phyloP scores from a whole-genome alignment of 192 early-diverging fungal genomes.

The Linnemannia exigua region DNA sequence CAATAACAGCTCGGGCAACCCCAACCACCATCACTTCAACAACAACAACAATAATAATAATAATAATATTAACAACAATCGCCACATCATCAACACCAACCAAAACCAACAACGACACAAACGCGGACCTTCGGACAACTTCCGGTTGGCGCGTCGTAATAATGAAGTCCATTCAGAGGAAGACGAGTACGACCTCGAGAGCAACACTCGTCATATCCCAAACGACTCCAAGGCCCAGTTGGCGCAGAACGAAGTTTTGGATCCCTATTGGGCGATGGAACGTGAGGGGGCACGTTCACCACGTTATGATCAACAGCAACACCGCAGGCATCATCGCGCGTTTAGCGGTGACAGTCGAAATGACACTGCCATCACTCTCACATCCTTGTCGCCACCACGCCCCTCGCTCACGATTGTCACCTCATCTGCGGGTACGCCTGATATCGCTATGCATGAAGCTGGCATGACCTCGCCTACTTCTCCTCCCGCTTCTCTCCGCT shows the following conservation, averaged over 20 bases:
- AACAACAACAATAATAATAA: too few species aligned
- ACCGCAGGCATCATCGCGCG: background rate
- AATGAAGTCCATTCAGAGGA: constrained; percentile 29
- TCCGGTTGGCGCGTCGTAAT: constrained; percentile 3
- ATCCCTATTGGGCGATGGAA: background rate
- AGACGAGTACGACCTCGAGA: background rate
- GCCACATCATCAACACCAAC: background rate
- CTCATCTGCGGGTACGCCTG: background rate
- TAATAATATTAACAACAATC: background rate
- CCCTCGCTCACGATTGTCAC: background rate
- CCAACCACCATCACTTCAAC: background rate
- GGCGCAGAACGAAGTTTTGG: background rate
- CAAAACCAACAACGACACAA: background rate
- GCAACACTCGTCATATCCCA: too few species aligned
- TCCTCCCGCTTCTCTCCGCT: background rate
- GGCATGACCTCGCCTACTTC: background rate
- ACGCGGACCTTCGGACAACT: background rate
- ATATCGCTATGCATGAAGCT: background rate
- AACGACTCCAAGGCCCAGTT: background rate
- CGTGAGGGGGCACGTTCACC: background rate
- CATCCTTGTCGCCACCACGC: background rate
- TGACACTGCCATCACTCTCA: background rate
- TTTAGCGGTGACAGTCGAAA: constrained; percentile 15
- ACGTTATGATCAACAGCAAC: background rate
- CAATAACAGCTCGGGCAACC: background rate